A percentile compares a stretch with the other conserved stretches of the same genome.
Conservation (phyloP, 805 yeast species). For the Saturnispora saitoi region DNA sequence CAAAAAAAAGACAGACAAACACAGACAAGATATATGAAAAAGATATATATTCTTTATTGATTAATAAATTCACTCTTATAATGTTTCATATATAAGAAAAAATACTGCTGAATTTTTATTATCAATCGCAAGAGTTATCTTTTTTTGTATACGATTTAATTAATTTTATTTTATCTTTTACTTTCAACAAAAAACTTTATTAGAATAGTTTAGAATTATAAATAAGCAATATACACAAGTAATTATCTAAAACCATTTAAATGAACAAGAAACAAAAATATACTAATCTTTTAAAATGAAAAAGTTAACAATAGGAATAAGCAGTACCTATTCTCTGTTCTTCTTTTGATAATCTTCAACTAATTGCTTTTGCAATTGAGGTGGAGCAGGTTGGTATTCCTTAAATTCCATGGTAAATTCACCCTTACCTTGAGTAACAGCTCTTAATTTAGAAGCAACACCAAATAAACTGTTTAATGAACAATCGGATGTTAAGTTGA, state of each 20-base stretch:
- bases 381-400: constrained; percentile 83
- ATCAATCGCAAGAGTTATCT: background rate
- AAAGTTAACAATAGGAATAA: background rate
- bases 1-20: background rate
- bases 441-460: constrained; percentile 89
- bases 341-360: constrained; percentile 74
- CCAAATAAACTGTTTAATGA: constrained; percentile 96
- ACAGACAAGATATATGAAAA: background rate
- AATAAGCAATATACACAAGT: constrained; percentile 2
- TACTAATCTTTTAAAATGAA: background rate
- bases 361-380: constrained; percentile 83
- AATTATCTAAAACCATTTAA: background rate
- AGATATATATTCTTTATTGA: background rate
- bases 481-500: constrained; percentile 89
- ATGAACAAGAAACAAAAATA: background rate
- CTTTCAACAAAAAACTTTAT: background rate
- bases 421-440: constrained; percentile 97
- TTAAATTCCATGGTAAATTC: constrained; percentile 94
- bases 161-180: background rate
- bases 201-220: background rate
- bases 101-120: background rate
- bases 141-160: background rate
- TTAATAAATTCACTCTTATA: background rate
- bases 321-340: constrained; percentile 23
- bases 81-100: background rate